phyloP scores from a whole-genome alignment of 768 basidiomycete genomes.

The Suillus hirtellus region DNA sequence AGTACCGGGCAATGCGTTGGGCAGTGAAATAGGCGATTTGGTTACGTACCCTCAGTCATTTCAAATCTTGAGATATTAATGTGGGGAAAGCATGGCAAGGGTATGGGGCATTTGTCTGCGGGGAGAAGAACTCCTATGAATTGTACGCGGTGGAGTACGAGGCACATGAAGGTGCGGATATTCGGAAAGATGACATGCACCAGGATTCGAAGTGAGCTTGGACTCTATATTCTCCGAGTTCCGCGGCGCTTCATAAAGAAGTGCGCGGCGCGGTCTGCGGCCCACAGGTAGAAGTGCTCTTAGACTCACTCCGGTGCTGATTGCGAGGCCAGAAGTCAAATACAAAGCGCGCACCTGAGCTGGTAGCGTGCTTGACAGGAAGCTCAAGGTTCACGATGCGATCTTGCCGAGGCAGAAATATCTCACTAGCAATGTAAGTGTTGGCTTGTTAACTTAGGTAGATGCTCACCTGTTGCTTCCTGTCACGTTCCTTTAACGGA shows the following conservation, averaged over 20 bases:
- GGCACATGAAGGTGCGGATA: not conserved
- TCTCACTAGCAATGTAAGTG: constrained; percentile 45
- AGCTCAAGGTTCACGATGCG: constrained; percentile 22
- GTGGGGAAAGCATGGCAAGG: not conserved
- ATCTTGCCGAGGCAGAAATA: constrained; percentile 5
- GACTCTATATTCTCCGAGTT: constrained; percentile 32
- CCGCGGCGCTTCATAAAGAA: constrained; percentile 35
- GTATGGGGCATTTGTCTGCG: not conserved
- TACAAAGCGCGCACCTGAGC: not conserved
- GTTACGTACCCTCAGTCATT: not conserved
- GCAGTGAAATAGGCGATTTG: not conserved
- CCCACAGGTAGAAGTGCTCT: constrained; percentile 19
- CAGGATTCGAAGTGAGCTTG: not conserved
- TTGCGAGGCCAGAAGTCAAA: constrained; percentile 1
- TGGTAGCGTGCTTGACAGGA: constrained; percentile 12
- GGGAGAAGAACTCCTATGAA: not conserved
- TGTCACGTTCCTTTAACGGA: constrained; percentile 37
- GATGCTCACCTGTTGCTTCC: not conserved
- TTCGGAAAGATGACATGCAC: not conserved
- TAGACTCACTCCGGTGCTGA: constrained; percentile 15
- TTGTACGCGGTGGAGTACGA: not conserved
- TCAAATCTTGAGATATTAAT: not conserved
- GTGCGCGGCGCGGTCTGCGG: constrained; percentile 22
- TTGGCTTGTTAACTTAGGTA: not conserved
- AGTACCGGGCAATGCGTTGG: not conserved